A percentile compares a stretch with the other conserved stretches of the same genome.
phyloP scores from a whole-genome alignment of 192 early-diverging fungal genomes.

The Backusella australiensis region DNA sequence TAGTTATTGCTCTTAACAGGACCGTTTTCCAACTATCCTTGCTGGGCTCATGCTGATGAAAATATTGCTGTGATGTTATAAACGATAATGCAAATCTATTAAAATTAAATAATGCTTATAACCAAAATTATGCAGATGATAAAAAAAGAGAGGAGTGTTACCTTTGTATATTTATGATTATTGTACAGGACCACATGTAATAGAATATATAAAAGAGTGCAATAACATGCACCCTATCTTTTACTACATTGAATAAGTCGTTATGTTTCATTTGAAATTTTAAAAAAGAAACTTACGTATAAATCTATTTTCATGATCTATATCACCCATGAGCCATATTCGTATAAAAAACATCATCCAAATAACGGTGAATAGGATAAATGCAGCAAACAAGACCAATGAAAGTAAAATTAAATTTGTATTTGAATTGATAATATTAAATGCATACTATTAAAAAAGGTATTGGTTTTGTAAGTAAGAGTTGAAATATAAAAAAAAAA shows the following conservation, averaged over 20 bases:
- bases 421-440: not conserved
- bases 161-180: not conserved
- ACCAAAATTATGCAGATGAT: too few relatives aligned
- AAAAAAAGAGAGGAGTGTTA: not conserved
- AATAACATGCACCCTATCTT: not conserved
- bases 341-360: not conserved
- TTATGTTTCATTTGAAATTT: not conserved
- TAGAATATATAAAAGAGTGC: not conserved
- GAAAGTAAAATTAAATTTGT: not conserved
- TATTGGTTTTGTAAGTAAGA: not conserved
- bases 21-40: not conserved
- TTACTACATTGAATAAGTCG: not conserved
- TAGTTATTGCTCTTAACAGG: not conserved
- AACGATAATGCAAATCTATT: not conserved
- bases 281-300: not conserved
- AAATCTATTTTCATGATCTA: not conserved
- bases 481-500: not conserved
- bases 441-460: not conserved
- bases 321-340: not conserved
- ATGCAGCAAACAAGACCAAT: not conserved
- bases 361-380: not conserved
- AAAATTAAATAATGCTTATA: too few relatives aligned
- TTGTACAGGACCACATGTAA: not conserved
- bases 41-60: not conserved
- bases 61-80: not conserved